Evolutionary conservation across 208 protist genomes (phyloP).

Genomic region (Leishmania guyanensis): DNA sequence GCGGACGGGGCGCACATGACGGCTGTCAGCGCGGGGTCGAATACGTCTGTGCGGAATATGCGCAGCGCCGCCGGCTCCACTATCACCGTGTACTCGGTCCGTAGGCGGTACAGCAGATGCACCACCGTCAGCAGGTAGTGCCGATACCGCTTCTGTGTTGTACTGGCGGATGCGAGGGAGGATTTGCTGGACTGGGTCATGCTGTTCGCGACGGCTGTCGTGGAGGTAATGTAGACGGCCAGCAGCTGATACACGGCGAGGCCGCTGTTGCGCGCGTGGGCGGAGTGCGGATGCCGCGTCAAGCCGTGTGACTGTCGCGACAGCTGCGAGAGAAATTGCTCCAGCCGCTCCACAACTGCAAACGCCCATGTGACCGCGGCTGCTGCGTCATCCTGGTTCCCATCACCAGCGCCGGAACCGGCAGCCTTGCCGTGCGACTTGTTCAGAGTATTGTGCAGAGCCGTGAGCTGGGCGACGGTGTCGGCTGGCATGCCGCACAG

Average conservation of each 20-base stretch:
- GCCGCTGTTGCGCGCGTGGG: constrained; percentile 41
- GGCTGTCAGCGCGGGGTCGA: constrained; percentile 63
- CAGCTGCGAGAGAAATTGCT: constrained; percentile 47
- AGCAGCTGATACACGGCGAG: constrained; percentile 65
- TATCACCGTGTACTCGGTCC: constrained; percentile 51
- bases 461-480: constrained; percentile 53
- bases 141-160: constrained; percentile 30
- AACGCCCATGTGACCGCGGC: constrained; percentile 19
- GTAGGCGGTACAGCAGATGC: constrained; percentile 65
- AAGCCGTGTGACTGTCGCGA: constrained; percentile 35
- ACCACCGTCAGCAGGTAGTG: constrained; percentile 59
- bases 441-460: constrained; percentile 56
- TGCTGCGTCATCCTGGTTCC: not conserved
- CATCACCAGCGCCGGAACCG: not conserved
- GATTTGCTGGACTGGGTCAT: constrained; percentile 5
- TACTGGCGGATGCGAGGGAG: not conserved
- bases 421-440: constrained; percentile 23
- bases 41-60: constrained; percentile 57
- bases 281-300: constrained; percentile 40
- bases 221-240: constrained; percentile 54
- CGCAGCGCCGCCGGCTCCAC: constrained; percentile 63
- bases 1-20: constrained; percentile 17
- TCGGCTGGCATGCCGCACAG: constrained; percentile 50
- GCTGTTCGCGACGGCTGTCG: constrained; percentile 22
- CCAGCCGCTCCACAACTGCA: constrained; percentile 52